Conservation (phyloP, 2,329 filamentous ascomycete genomes). For the Sarocladium oryzae region DNA sequence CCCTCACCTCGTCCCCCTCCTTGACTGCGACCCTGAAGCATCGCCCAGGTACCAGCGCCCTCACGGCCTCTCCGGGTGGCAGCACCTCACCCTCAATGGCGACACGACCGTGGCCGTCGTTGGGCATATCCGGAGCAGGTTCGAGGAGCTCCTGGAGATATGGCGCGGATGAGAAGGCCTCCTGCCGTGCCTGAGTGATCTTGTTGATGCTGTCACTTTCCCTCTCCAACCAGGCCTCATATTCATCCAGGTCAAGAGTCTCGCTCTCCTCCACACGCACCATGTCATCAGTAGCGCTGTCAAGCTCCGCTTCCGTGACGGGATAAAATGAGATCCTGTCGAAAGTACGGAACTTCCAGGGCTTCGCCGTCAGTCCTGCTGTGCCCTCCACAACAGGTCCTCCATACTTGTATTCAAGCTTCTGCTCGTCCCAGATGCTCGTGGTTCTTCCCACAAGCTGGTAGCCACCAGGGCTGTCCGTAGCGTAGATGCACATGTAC, state of each 20-base stretch:
- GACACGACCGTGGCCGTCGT: constrained; percentile 13
- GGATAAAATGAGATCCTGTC: constrained; percentile 27
- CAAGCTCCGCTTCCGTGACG: constrained; percentile 21
- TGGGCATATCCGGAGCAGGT: constrained; percentile 13
- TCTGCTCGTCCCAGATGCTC: constrained; percentile 24
- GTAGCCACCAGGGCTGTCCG: constrained; percentile 30
- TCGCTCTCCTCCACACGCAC: constrained; percentile 19
- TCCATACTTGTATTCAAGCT: background rate
- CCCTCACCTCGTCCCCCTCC: constrained; percentile 18
- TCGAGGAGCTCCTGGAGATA: constrained; percentile 23
- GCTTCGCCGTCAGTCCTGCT: constrained; percentile 4
- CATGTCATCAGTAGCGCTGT: constrained; percentile 19
- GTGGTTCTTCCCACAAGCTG: constrained; percentile 30
- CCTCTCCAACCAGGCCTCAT: constrained; percentile 24
- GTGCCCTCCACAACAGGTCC: background rate
- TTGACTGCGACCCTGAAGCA: constrained; percentile 26
- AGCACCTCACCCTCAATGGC: background rate
- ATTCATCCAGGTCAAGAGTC: constrained; percentile 22
- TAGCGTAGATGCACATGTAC: constrained; percentile 33
- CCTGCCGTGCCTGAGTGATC: constrained; percentile 15
- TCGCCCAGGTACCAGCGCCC: constrained; percentile 26
- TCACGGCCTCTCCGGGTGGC: constrained; percentile 19
- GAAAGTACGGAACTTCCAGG: constrained; percentile 25
- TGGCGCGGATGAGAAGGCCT: constrained; percentile 20
- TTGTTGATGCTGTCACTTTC: constrained; percentile 21